phyloP scores from a whole-genome alignment of 768 basidiomycete genomes.

The Lactarius sp. region DNA sequence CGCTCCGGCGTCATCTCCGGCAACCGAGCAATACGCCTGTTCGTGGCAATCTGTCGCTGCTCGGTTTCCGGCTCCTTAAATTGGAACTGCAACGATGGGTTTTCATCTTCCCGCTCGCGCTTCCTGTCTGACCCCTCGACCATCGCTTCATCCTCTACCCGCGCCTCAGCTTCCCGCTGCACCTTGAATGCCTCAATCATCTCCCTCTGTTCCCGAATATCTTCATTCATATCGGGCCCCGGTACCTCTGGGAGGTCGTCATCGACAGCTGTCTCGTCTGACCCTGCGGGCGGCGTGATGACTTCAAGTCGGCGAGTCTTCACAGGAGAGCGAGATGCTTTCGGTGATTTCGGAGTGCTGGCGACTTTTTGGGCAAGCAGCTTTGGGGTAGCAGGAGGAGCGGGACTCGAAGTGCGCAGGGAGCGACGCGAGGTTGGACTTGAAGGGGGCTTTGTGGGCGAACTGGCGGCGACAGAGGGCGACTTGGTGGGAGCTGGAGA shows the following conservation, averaged over 20 bases:
- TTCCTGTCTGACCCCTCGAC: slow-evolving; percentile 33
- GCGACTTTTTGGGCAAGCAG: slow-evolving; percentile 31
- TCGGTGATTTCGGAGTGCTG: slow-evolving; percentile 36
- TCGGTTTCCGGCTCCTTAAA: slow-evolving; percentile 64
- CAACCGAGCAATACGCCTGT: slow-evolving; percentile 56
- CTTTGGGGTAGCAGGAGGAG: slow-evolving; percentile 34
- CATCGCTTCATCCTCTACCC: slow-evolving; percentile 24
- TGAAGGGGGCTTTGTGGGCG: slow-evolving; percentile 21
- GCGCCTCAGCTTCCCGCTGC: slow-evolving; percentile 44
- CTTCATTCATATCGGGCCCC: slow-evolving; percentile 58
- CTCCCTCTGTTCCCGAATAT: slow-evolving; percentile 73
- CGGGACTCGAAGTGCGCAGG: slow-evolving; percentile 40
- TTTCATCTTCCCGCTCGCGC: slow-evolving; percentile 52
- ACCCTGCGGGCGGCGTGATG: slow-evolving; percentile 47
- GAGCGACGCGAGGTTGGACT: slow-evolving; percentile 38
- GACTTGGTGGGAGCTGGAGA: slow-evolving; percentile 50
- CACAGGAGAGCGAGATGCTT: slow-evolving; percentile 35
- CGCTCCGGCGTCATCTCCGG: slow-evolving; percentile 53
- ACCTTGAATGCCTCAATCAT: slow-evolving; percentile 70
- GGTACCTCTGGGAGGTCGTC: slow-evolving; percentile 49
- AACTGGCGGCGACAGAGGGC: slow-evolving; percentile 33
- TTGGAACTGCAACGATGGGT: slow-evolving; percentile 49
- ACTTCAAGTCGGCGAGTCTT: slow-evolving; percentile 35
- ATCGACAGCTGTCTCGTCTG: slow-evolving; percentile 62
- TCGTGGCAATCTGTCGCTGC: slow-evolving; percentile 55